Evolutionary conservation across 192 early-diverging fungal species (phyloP).

Genomic region (Cetraspora pellucida): DNA sequence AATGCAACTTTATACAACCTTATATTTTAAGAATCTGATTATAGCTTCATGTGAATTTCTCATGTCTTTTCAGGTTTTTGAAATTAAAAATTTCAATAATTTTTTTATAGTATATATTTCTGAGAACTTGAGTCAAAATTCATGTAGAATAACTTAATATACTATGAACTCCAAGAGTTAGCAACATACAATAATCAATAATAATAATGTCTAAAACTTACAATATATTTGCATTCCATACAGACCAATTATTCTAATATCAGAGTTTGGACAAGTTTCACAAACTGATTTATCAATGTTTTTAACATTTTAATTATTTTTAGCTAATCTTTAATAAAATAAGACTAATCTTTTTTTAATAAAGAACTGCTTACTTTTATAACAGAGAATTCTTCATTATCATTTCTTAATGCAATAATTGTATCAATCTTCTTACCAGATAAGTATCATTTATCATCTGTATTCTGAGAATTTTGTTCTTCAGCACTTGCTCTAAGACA

Average conservation of each 20-base stretch:
- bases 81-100: neutral
- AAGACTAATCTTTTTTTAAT: slow-evolving; percentile 14
- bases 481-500: slow-evolving; percentile 8
- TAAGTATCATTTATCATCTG: neutral
- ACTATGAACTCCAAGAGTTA: slow-evolving; percentile 13
- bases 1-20: slow-evolving; percentile 11
- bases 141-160: neutral
- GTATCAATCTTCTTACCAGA: slow-evolving; percentile 2
- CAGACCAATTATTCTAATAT: neutral
- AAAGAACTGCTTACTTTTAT: slow-evolving; percentile 15
- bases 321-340: slow-evolving; percentile 3
- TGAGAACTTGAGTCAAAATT: slow-evolving; percentile 7
- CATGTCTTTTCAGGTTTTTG: slow-evolving; percentile 21
- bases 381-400: slow-evolving; percentile 13
- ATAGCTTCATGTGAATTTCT: slow-evolving; percentile 20
- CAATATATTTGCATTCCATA: slow-evolving; percentile 9
- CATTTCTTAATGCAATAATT: neutral
- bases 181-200: slow-evolving; percentile 5
- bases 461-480: slow-evolving; percentile 7
- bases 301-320: slow-evolving; percentile 25
- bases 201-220: slow-evolving; percentile 13
- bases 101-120: slow-evolving; percentile 1
- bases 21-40: slow-evolving; percentile 29
- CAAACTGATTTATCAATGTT: slow-evolving; percentile 8
- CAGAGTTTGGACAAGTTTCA: neutral